Evolutionary conservation across 805 yeast genomes (phyloP), one percentile per base, ranked within the genome.

Genomic region (Saturnispora zaruensis): DNA sequence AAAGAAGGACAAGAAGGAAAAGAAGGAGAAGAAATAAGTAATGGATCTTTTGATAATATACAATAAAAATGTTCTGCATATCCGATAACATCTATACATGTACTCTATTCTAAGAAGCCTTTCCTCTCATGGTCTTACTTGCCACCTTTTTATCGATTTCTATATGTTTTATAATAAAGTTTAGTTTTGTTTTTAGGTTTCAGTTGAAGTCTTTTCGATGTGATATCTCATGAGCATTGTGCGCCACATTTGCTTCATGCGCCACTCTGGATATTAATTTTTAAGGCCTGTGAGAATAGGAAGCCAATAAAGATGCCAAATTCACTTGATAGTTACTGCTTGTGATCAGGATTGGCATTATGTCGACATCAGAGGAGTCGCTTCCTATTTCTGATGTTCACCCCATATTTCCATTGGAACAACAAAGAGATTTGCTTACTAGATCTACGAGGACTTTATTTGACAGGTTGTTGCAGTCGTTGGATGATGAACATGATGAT

Each of bases 1-100:
- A 47, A 57, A 57, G 61, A 48, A 50, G 50, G 59, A 57, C 44
- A 61, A 64, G 55, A 58, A 63, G 50, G 59, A 64, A 52, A 62
- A 64, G 57, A 58, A 61, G 37, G 56, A 63, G 54, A 57, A 65
- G 55, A 59, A 62, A 40, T 60, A 62, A 55, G 60, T 63, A 55
- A 55, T 60, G 45, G 40, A 36, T 36, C 18, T 36, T 36, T 36
- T 36, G 9, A 23, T 18, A 18, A 36, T 8, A 18, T 8, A 18
- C 16, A 13, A 60, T 60, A 46, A 54, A 59, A 49, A 57, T 58
- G 46, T 23, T 38, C 16, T 38, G 42, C 42, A 38, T 38, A 38
- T 23, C 42, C 42, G 28, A 23, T 38, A 38, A 38, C 23, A 21
- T 23, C 25, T 23, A 38, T 38, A 38, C 42, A 38, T 38, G 42